Percentiles rank a stretch among this genome's conserved stretches.
Evolutionary conservation across 2,329 filamentous ascomycete genomes (phyloP).

Genomic region (Pestalotiopsis sp.): DNA sequence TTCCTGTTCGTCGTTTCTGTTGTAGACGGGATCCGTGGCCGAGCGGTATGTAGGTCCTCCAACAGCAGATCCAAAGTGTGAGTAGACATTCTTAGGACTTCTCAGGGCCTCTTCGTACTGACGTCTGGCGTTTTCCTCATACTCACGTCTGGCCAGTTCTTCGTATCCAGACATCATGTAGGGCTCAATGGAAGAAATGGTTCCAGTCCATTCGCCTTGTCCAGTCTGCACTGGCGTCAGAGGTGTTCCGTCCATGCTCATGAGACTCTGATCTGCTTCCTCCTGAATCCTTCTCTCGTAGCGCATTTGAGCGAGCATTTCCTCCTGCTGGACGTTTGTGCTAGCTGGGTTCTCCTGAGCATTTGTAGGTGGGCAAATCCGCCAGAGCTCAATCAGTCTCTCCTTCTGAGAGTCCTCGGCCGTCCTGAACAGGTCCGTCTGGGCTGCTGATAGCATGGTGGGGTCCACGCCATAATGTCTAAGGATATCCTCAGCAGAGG

Average conservation of each 20-base stretch:
- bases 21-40: constrained; percentile 71
- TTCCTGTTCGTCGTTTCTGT: constrained; percentile 39
- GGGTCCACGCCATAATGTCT: constrained; percentile 70
- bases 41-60: constrained; percentile 47
- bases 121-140: constrained; percentile 49
- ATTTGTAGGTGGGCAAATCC: constrained; percentile 70
- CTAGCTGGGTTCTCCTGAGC: constrained; percentile 52
- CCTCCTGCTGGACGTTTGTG: constrained; percentile 57
- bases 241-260: constrained; percentile 56
- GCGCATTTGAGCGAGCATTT: constrained; percentile 59
- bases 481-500: constrained; percentile 59
- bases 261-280: constrained; percentile 40
- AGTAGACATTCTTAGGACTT: constrained; percentile 41
- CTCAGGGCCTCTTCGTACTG: constrained; percentile 31
- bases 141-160: constrained; percentile 63
- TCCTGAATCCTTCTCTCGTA: constrained; percentile 53
- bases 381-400: constrained; percentile 82
- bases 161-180: constrained; percentile 87
- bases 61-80: constrained; percentile 41
- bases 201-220: constrained; percentile 53
- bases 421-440: constrained; percentile 76
- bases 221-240: constrained; percentile 49
- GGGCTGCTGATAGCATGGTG: constrained; percentile 66
- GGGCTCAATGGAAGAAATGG: constrained; percentile 62
- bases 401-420: constrained; percentile 72